Evolutionary conservation across 768 basidiomycete species (phyloP).

Genomic region (Aureoboletus auriporus): DNA sequence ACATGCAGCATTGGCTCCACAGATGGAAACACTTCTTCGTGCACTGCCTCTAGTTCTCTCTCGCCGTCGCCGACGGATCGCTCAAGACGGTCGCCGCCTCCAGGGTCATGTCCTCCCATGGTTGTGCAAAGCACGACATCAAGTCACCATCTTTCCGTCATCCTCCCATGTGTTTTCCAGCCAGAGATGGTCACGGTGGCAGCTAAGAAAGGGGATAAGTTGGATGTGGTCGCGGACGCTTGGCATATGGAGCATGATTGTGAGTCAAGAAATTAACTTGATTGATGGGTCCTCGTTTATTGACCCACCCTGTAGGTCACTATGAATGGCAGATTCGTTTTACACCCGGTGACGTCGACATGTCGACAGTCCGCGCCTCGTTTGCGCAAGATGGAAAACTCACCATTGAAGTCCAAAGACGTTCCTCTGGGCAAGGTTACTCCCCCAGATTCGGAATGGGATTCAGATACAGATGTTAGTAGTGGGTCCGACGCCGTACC

Average conservation of each 20-base stretch:
- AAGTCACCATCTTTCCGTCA: constrained; percentile 44
- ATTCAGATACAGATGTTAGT: constrained; percentile 24
- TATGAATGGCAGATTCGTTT: constrained; percentile 62
- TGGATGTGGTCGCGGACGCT: constrained; percentile 56
- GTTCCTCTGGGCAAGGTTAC: constrained; percentile 23
- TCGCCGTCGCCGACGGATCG: constrained; percentile 29
- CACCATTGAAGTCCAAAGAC: constrained; percentile 42
- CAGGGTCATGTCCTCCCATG: constrained; percentile 41
- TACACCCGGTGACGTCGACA: constrained; percentile 50
- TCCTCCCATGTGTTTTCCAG: constrained; percentile 43
- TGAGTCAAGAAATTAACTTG: constrained; percentile 31
- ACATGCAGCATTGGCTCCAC: constrained; percentile 16
- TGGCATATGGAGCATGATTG: constrained; percentile 60
- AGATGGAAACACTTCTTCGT: constrained; percentile 12
- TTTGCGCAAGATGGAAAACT: constrained; percentile 44
- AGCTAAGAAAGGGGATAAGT: constrained; percentile 54
- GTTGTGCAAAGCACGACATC: constrained; percentile 36
- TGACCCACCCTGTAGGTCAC: constrained; percentile 38
- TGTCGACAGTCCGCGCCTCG: constrained; percentile 47
- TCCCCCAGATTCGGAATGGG: constrained; percentile 24
- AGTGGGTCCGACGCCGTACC: constrained; percentile 6
- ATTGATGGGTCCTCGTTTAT: not conserved
- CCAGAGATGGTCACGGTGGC: constrained; percentile 65
- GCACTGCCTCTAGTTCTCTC: constrained; percentile 11
- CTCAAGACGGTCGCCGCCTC: constrained; percentile 27